Evolutionary conservation across 192 early-diverging fungal species (phyloP).

Genomic region (Backusella psychrophila): DNA sequence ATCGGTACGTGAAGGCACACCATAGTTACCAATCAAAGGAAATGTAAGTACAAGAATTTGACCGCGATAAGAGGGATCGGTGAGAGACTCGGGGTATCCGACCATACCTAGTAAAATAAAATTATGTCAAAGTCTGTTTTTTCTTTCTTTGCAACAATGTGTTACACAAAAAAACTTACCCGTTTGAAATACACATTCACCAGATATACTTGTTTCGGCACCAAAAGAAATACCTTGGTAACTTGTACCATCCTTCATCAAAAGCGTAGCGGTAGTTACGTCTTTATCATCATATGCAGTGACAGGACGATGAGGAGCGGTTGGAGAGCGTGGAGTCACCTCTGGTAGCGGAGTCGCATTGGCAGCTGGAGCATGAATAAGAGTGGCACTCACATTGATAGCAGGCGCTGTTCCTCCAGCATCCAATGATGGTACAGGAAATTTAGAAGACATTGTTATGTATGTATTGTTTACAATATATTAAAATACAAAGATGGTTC

Average conservation of each 20-base stretch:
- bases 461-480: not conserved
- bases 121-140: not conserved
- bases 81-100: constrained; percentile 98
- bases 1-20: constrained; percentile 86
- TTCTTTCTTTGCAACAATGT: not conserved
- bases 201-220: constrained; percentile 83
- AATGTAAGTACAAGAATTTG: constrained; percentile 99
- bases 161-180: constrained; percentile 49
- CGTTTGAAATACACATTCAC: constrained; percentile 99
- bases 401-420: constrained; percentile 24
- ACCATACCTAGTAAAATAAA: constrained; percentile 77
- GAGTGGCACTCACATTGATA: not conserved
- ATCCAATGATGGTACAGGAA: constrained; percentile 16
- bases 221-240: constrained; percentile 96
- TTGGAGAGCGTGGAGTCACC: constrained; percentile 33
- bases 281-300: constrained; percentile 35
- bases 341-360: constrained; percentile 21
- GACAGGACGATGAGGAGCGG: constrained; percentile 37
- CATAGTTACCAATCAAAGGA: constrained; percentile 97
- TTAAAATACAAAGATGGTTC: not conserved
- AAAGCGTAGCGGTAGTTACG: constrained; percentile 63
- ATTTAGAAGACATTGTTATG: constrained; percentile 4
- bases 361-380: constrained; percentile 33
- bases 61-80: constrained; percentile 97
- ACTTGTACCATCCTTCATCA: constrained; percentile 82